phyloP scores from a whole-genome alignment of 257 asterid species.

The Solanum lignicaule region DNA sequence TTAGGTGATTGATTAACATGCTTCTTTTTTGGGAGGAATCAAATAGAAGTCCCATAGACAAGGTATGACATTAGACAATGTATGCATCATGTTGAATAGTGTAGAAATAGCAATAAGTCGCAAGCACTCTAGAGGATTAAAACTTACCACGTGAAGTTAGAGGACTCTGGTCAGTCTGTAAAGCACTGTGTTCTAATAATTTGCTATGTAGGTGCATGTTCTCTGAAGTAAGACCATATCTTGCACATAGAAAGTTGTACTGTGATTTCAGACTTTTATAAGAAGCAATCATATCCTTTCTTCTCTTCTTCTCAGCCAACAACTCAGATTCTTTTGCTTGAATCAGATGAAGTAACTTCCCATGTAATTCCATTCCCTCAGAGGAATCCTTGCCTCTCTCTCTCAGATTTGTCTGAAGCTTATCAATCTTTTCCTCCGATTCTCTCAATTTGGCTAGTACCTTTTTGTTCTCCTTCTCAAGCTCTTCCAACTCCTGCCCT shows the following conservation, averaged over 20 bases:
- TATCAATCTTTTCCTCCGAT: constrained; percentile 34
- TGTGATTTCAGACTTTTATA: constrained; percentile 66
- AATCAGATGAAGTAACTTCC: constrained; percentile 55
- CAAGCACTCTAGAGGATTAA: not conserved
- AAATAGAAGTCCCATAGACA: not conserved
- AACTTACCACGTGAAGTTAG: constrained; percentile 32
- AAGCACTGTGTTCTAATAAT: constrained; percentile 35
- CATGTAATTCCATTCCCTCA: constrained; percentile 61
- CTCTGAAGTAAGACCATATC: constrained; percentile 37
- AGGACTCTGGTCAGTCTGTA: constrained; percentile 29
- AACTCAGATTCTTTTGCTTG: constrained; percentile 59
- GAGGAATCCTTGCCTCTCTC: constrained; percentile 41
- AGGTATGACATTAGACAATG: not conserved
- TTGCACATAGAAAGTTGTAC: constrained; percentile 41
- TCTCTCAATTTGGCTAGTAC: constrained; percentile 40
- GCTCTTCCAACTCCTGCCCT: constrained; percentile 39
- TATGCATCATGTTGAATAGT: not conserved
- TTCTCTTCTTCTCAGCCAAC: constrained; percentile 45
- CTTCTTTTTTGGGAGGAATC: not conserved
- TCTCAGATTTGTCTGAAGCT: constrained; percentile 33
- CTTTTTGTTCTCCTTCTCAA: constrained; percentile 44
- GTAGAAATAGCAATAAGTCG: not conserved
- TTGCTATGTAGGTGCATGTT: constrained; percentile 22
- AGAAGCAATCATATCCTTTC: constrained; percentile 13
- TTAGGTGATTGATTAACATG: not conserved